Conservation (phyloP, 2,329 filamentous ascomycete species). For the Chaetothyriales sp. region DNA sequence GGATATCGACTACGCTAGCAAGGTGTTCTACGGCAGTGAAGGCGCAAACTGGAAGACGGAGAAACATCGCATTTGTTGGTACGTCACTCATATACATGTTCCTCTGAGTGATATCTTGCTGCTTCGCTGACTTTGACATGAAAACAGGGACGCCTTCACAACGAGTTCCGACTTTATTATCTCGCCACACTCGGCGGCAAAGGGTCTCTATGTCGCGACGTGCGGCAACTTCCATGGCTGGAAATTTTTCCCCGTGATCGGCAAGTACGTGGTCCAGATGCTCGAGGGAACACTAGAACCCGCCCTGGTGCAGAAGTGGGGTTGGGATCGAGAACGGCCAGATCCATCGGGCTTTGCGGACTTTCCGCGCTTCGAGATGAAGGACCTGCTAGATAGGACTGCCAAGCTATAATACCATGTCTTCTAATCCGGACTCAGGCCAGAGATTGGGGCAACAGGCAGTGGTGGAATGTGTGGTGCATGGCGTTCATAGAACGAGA, state of each 20-base stretch:
- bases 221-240: constrained; percentile 35
- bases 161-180: constrained; percentile 41
- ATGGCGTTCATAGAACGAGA: not conserved
- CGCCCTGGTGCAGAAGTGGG: constrained; percentile 31
- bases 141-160: constrained; percentile 50
- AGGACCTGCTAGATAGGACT: constrained; percentile 31
- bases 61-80: constrained; percentile 56
- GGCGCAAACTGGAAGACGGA: constrained; percentile 44
- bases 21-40: constrained; percentile 46
- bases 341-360: constrained; percentile 40
- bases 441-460: no score
- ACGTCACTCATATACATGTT: constrained; percentile 19
- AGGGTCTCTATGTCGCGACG: constrained; percentile 31
- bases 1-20: constrained; percentile 44
- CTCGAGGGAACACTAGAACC: constrained; percentile 31
- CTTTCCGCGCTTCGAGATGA: constrained; percentile 46
- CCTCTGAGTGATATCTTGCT: not conserved
- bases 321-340: constrained; percentile 44
- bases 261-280: constrained; percentile 37
- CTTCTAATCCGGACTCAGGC: not conserved
- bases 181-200: constrained; percentile 30
- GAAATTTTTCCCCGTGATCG: constrained; percentile 42
- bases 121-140: not conserved
- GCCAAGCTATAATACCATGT: constrained; percentile 19
- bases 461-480: no score